These are phyloP conservation scores for Aquilaria malaccensis DNA, from an alignment of 345 rosid species.

Conservation along the genomic window DNA sequence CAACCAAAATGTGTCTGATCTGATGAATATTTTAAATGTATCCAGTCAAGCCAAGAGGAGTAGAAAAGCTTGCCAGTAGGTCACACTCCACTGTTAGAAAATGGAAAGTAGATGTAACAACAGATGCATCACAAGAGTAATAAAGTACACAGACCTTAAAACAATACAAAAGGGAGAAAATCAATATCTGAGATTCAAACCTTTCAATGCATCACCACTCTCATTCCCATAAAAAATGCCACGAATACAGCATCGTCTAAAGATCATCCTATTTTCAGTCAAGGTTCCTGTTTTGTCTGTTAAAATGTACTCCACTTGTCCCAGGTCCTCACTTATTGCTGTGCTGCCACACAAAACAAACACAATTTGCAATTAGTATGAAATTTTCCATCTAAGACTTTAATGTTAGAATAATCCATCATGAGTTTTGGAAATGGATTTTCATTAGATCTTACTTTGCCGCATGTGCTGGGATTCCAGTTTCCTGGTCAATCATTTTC, in stretches of 20 bases:
- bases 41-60: no score
- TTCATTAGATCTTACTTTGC: conserved; percentile 56
- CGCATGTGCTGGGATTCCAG: conserved; percentile 75
- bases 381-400: no score
- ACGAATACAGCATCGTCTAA: conserved; percentile 86
- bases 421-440: no score
- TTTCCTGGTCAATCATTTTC: conserved; percentile 84
- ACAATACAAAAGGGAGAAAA: conserved; percentile 8
- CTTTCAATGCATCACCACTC: conserved; percentile 89
- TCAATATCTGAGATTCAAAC: conserved; percentile 23
- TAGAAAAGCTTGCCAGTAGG: no score
- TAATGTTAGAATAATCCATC: no score
- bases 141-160: conserved; percentile 14
- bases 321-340: conserved; percentile 99
- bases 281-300: conserved; percentile 99
- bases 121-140: no score
- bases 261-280: conserved; percentile 95
- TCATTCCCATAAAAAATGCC: conserved; percentile 86
- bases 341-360: conserved; percentile 79
- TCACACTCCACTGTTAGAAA: no score
- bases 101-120: no score
- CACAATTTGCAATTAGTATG: conserved; percentile 14
- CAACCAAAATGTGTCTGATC: no score
- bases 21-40: no score
- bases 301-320: conserved; percentile 97